Base-by-base conservation (phyloP, 2,329 filamentous ascomycete genomes). In the Colletotrichum aenigma region DNA sequence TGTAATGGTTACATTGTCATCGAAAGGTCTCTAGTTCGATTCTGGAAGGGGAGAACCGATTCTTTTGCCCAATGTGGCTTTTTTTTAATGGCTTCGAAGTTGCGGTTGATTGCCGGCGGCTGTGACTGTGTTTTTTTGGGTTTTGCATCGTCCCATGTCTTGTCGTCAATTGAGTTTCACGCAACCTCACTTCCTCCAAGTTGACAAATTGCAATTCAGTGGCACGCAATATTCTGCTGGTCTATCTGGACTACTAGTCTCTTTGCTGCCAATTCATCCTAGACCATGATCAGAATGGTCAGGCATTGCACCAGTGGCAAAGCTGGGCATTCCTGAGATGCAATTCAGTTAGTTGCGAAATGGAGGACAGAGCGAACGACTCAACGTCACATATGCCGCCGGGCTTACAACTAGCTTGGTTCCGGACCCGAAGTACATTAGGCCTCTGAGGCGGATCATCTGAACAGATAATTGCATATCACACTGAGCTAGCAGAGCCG, bases 1-100 rank as follows among this genome's bases (percentile, higher is more conserved):
- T 52, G 43, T 52, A 52, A 52, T 52, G 43, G 43, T 52, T 21
- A 52, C 43, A 52, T 52, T 52, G 43, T 52, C 43, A 52, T 52
- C 70, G 70, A 72, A 72, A 72, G 70, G 64, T 72, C 70, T 68
- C 70, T 72, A 68, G 70, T 72, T 72, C 70, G 70, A 72, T 72
- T 72, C 70, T 68, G 70, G 70, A 68, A 72, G 70, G 70, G 64
- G 70, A 71, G 70, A 71, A 21, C 43, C 10, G 1, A 55, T 28
- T 9, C 12, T 71, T 67, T 71, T 34, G 38, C 38, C 18, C 5
- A n/a, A n/a, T 48, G 9, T 12, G 9, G 9, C 18, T n/a, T n/a
- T 48, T n/a, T 48, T 48, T 10, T n/a, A 5, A 43, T 43, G 38
- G 18, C 38, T n/a, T 48, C 9, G 15, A 48, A 21, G 9, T 12